Percentiles rank a stretch among this genome's conserved stretches.
Evolutionary conservation across 148 eudicot species (phyloP).

Genomic region (Limonium bicolor): DNA sequence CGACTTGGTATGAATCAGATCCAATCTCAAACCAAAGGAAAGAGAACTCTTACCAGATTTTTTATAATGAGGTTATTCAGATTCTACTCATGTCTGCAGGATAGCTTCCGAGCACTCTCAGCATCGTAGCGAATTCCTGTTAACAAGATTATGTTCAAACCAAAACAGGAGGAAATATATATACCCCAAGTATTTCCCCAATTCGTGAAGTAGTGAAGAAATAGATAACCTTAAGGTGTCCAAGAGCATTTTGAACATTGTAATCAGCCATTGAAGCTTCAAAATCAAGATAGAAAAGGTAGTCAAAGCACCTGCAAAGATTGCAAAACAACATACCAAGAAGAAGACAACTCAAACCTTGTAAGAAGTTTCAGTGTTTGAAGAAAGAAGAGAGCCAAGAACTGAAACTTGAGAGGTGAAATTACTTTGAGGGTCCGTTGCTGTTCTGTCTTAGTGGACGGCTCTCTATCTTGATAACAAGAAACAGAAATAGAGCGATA

Average conservation of each 20-base stretch:
- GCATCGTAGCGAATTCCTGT: slow-evolving; percentile 4
- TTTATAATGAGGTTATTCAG: too few species aligned
- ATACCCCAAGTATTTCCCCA: not conserved
- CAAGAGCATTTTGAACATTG: slow-evolving; percentile 54
- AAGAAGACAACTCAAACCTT: too few species aligned
- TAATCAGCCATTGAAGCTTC: slow-evolving; percentile 66
- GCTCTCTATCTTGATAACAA: slow-evolving; percentile 58
- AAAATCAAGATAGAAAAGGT: slow-evolving; percentile 50
- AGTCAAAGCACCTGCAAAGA: slow-evolving; percentile 35
- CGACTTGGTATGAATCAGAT: too few species aligned
- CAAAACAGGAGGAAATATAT: not conserved
- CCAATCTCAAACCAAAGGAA: too few species aligned
- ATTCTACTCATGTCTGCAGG: slow-evolving; percentile 5
- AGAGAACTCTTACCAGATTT: too few species aligned
- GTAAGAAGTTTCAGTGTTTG: not conserved
- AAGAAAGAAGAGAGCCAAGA: not conserved
- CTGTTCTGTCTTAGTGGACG: slow-evolving; percentile 53
- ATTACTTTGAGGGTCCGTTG: slow-evolving; percentile 44
- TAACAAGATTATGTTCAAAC: not conserved
- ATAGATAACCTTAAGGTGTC: slow-evolving; percentile 31
- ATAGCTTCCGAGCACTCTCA: slow-evolving; percentile 3
- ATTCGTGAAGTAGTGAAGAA: not conserved
- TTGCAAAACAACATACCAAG: too few species aligned
- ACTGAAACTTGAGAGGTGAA: not conserved
- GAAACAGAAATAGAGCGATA: not conserved